Evolutionary conservation across 1,284 basidiomycete genomes (phyloP), one percentile per base, ranked within the genome.

Genomic region (Sporisorium graminicola): DNA sequence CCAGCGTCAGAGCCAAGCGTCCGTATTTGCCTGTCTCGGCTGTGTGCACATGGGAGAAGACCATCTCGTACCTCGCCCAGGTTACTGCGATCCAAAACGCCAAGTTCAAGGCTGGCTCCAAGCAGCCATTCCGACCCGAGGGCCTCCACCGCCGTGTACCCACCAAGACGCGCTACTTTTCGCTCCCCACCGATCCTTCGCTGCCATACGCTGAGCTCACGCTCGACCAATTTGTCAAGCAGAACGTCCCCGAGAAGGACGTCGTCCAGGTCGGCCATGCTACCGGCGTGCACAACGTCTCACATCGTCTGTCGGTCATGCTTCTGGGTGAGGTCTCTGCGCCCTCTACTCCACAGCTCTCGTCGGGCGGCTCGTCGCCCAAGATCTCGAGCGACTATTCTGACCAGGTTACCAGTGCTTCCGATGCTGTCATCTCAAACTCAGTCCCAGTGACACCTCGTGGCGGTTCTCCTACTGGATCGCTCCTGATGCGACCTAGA

Each of bases 11-110:
- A 60, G 53, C 73, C 18, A 75, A 75, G 64, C 71, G 71, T 13
- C 73, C 76, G 44, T 74, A 72, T 54, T 31, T 70, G 40, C 77
- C 78, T 9, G 70, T 79, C 40, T 70, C 76, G 40, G 77, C 77
- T 6, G 64, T 68, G 9, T 80, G 78, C 71, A 65, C 73, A 3
- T 78, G 76, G 77, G 68, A 80, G 68, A 66, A 64, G 52, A 76
- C 66, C 37, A 44, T 64, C 51, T 67, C 63, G 13, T 65, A 70
- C 63, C 57, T 78, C 14, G 76, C 71, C n/a, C 58, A 78, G 49
- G 76, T 78, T 18, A 64, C 58, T 5, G 63, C 67, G 3, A 49
- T 73, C 18, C 73, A 67, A 50, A 53, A 60, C 9, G 76, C 71
- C 64, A 78, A 75, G 66, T 67, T 74, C 58, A 67, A 74, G 61